A percentile compares a stretch with the other conserved stretches of the same genome.
These are phyloP conservation scores for Arabis hirsuta DNA, from an alignment of 345 rosid species.

Conservation along the genomic window DNA sequence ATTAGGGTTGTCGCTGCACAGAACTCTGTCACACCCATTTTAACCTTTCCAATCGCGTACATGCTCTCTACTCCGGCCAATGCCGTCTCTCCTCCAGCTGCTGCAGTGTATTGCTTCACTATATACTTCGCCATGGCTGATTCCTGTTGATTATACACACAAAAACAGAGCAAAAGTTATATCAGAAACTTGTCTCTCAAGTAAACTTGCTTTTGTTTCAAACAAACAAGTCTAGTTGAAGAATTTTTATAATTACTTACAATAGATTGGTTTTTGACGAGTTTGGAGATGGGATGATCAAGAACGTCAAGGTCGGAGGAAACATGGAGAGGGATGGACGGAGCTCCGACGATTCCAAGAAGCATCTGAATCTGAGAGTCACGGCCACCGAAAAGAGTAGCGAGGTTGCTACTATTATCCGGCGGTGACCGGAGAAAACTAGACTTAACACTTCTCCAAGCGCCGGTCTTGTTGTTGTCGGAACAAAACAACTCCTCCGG, in stretches of 20 bases:
- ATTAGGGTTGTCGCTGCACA: conserved; percentile 39
- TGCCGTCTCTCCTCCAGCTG: conserved; percentile 42
- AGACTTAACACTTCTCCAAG: conserved; percentile 46
- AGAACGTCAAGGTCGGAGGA: conserved; percentile 28
- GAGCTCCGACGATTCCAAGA: conserved; percentile 48
- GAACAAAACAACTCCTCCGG: conserved; percentile 78
- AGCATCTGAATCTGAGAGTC: conserved; percentile 49
- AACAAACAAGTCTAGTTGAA: neutral
- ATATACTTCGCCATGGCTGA: conserved; percentile 49
- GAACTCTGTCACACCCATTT: conserved; percentile 46
- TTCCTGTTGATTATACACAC: conserved; percentile 34
- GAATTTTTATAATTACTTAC: conserved; percentile 23
- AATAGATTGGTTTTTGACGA: conserved; percentile 45
- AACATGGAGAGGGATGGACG: conserved; percentile 40
- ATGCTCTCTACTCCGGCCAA: conserved; percentile 41
- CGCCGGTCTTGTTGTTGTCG: conserved; percentile 38
- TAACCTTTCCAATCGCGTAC: conserved; percentile 51
- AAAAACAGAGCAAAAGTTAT: conserved; percentile 16
- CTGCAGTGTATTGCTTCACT: conserved; percentile 49
- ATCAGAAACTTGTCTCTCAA: conserved; percentile 34
- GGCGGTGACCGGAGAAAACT: conserved; percentile 43
- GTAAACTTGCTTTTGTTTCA: neutral
- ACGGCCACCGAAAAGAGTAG: conserved; percentile 37
- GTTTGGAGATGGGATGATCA: conserved; percentile 48
- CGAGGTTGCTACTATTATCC: conserved; percentile 31